Evolutionary conservation across 345 rosid species (phyloP), one percentile per base, ranked within the genome.

Genomic region (Cochlearia excelsa): DNA sequence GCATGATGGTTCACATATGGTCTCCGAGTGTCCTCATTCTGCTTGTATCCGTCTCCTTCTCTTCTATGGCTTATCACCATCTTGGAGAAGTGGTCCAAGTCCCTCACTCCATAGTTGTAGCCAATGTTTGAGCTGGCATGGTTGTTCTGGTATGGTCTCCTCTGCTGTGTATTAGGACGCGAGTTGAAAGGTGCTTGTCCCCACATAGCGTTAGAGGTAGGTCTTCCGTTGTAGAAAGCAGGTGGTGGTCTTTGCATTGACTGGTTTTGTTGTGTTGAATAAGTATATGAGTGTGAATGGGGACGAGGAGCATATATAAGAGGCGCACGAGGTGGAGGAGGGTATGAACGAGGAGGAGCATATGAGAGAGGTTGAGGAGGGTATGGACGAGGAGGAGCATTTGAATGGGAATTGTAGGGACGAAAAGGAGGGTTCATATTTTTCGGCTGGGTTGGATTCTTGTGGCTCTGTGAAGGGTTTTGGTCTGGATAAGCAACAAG

Each of bases 161-260:
- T 69, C 69, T 59, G 35, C 33, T 49, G 69, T 26, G 65, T 59
- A 56, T 59, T 50, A 16, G 23, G 23, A 16, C 23, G 23, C 28
- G 72, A 59, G 47, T 73, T 64, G 5, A 56, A 70, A 56, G 45
- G 62, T 27, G 72, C 63, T 27, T 58, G 66, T 72, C 75, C 70
- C 57, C 35, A 66, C 46, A 49, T 1, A 70, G 43, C 51, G 38
- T 57, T 68, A 55, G 79, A 76, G 46, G 70, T 37, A 53, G 69
- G 54, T 64, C 56, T 70, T 66, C 33, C 30, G n/a, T 70, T 57
- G 70, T 66, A 41, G 51, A 57, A 55, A 31, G 69, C 69, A 9
- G 39, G 30, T 38, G 65, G 51, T 34, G 41, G 65, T 57, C 62
- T 63, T 33, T 51, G 49, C 42, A 67, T 58, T 45, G 49, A 64